Evolutionary conservation across 306 rosid genomes (phyloP), one percentile per base, ranked within the genome.

Genomic region (Vigna radiata): DNA sequence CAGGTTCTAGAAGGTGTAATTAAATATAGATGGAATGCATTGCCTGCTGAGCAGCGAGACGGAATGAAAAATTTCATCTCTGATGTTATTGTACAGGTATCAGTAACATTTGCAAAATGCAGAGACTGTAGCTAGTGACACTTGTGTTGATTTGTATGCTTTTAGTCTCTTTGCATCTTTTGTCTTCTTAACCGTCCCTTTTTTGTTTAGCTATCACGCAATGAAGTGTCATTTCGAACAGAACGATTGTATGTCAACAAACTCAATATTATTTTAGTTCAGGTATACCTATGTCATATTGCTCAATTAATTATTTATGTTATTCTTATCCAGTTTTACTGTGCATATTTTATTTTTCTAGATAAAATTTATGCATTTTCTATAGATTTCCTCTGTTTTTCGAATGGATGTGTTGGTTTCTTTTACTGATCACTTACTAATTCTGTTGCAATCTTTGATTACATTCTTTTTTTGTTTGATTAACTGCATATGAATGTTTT

Each of bases 31-130:
- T 93, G 97, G 97, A 93, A 93, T 89, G 96, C 96, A 8, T 81
- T 95, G 72, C 99, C 99, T 3, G 94, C 78, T 71, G 97, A 95
- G 70, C 97, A 95, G 85, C 87, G 99, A 67, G 97, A 93, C 62
- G 99, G 97, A 76, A 95, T 95, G 99, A 95, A 95, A 79, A 93
- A 93, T 84, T 93, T 90, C 77, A 92, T 95, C 15, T 95, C 97
- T 74, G 99, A 95, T 73, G 90, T 95, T 58, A 95, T 92, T 72
- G 97, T 95, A 62, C 97, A 95, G 97, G 98, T 91, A 75, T 47
- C 68, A 36, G 49, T 31, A 13, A 12, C 23, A 41, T 56, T 55
- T 66, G 43, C 58, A 55, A 61, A 60, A 41, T 41, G 62, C 19
- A 39, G 55, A 49, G 54, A 41, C 25, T 4, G 43, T 15, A 61